phyloP scores from a whole-genome alignment of 2,329 filamentous ascomycete genomes.

The Xylaria sp. region DNA sequence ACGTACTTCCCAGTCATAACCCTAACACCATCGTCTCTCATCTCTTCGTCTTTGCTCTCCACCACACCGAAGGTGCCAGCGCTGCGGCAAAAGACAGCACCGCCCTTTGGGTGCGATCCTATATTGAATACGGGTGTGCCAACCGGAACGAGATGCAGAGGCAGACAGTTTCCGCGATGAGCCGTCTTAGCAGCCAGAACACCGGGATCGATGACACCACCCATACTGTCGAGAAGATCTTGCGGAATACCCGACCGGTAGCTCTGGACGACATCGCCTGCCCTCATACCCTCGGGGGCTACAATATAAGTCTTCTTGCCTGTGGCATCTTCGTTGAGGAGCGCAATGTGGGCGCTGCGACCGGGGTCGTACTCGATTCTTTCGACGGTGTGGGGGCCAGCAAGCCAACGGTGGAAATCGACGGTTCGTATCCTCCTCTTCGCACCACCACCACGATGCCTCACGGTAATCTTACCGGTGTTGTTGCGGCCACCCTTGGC shows the following conservation, averaged over 20 bases:
- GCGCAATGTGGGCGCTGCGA: conserved; percentile 90
- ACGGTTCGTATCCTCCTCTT: conserved; percentile 92
- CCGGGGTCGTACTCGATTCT: conserved; percentile 97
- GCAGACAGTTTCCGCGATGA: conserved; percentile 93
- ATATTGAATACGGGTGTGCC: conserved; percentile 95
- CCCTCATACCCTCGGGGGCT: conserved; percentile 92
- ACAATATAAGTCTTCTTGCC: conserved; percentile 88
- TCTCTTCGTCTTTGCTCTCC: conserved; percentile 86
- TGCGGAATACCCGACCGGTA: conserved; percentile 90
- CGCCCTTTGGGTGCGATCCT: conserved; percentile 76
- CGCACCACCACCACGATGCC: conserved; percentile 90
- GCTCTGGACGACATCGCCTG: conserved; percentile 91
- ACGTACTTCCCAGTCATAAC: conserved; percentile 80
- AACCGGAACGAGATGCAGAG: conserved; percentile 93
- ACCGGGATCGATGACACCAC: conserved; percentile 91
- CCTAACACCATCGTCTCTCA: conserved; percentile 66
- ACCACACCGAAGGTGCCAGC: conserved; percentile 93
- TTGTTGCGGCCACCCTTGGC: conserved; percentile 93
- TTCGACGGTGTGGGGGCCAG: conserved; percentile 88
- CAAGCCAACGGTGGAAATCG: conserved; percentile 82
- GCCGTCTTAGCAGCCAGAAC: conserved; percentile 94
- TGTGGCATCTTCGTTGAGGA: conserved; percentile 79
- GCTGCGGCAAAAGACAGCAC: conserved; percentile 91
- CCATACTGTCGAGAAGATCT: conserved; percentile 89
- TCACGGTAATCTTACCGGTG: conserved; percentile 83